These are phyloP conservation scores for Linderina pennispora DNA, from an alignment of 192 early-diverging fungal genomes.

Conservation along the genomic window DNA sequence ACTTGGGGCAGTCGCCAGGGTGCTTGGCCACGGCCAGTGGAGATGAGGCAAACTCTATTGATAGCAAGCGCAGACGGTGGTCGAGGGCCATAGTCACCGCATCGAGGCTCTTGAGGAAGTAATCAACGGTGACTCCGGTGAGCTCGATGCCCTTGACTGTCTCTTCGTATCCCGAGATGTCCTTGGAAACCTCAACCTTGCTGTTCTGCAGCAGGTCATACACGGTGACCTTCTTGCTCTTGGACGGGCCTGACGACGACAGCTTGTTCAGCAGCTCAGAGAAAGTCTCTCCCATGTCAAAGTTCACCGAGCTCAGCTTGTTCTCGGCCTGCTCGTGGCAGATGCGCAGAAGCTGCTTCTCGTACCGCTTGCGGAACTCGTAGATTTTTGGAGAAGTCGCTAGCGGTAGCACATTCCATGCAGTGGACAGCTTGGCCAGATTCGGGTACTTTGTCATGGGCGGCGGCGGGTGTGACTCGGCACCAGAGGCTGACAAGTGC, in stretches of 20 bases:
- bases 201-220: conserved; percentile 41
- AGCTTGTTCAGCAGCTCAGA: conserved; percentile 26
- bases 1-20: conserved; percentile 27
- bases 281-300: conserved; percentile 42
- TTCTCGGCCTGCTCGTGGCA: conserved; percentile 43
- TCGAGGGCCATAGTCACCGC: conserved; percentile 42
- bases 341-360: conserved; percentile 37
- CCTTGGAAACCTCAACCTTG: conserved; percentile 24
- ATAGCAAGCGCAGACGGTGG: conserved; percentile 29
- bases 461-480: too few species aligned
- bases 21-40: conserved; percentile 15
- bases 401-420: conserved; percentile 41
- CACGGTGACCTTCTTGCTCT: conserved; percentile 27
- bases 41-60: conserved; percentile 16
- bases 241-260: conserved; percentile 8
- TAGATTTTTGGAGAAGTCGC: conserved; percentile 29
- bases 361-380: conserved; percentile 29
- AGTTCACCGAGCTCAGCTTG: conserved; percentile 38
- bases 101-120: conserved; percentile 39
- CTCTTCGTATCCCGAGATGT: conserved; percentile 8
- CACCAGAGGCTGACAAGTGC: too few species aligned
- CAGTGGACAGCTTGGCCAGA: conserved; percentile 23
- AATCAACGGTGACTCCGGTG: conserved; percentile 25
- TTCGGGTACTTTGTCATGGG: conserved; percentile 10
- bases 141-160: conserved; percentile 18